Conservation (phyloP, 169 alveolate genomes). For the Theileria equi region DNA sequence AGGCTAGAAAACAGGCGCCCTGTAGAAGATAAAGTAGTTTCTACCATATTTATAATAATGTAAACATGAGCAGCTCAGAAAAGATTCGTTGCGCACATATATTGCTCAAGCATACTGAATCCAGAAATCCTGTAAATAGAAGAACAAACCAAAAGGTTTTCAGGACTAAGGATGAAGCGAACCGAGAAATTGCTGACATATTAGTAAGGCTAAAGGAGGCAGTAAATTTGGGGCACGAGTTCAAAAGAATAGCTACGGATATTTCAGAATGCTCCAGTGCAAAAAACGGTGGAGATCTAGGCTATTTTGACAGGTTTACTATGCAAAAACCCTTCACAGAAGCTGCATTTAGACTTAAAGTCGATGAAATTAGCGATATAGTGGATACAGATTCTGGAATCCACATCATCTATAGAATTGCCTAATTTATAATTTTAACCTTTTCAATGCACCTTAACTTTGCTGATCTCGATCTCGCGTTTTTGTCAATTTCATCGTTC, state of each 20-base stretch:
- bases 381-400: conserved; percentile 87
- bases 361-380: conserved; percentile 82
- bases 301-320: conserved; percentile 77
- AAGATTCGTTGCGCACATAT: conserved; percentile 82
- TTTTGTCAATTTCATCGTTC: conserved; percentile 12
- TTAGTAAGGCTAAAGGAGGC: conserved; percentile 60
- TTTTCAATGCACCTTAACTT: conserved; percentile 50
- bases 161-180: conserved; percentile 84
- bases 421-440: conserved; percentile 32
- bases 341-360: conserved; percentile 79
- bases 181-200: conserved; percentile 61
- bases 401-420: conserved; percentile 84
- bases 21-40: conserved; percentile 55
- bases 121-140: conserved; percentile 85
- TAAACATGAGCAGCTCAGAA: not conserved
- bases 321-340: conserved; percentile 86
- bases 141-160: conserved; percentile 79
- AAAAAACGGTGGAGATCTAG: conserved; percentile 86
- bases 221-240: conserved; percentile 43
- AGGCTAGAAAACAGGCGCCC: conserved; percentile 74
- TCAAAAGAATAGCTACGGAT: conserved; percentile 70
- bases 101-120: conserved; percentile 82
- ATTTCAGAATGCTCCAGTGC: conserved; percentile 83
- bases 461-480: conserved; percentile 59
- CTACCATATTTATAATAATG: not conserved